Evolutionary conservation across 148 eudicot species (phyloP).

Genomic region (Spergularia marina): DNA sequence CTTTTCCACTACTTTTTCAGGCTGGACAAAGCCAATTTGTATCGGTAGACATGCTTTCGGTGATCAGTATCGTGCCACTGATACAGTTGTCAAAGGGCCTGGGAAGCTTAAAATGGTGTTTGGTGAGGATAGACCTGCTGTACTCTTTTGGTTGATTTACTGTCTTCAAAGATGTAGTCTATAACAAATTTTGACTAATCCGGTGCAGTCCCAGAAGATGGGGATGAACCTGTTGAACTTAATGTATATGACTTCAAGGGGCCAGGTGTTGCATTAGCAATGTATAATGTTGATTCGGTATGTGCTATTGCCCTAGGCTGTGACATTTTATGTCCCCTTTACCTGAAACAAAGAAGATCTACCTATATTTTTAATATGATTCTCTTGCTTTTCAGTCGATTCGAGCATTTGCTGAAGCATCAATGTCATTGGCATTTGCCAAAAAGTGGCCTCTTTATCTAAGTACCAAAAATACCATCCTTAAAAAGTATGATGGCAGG

Average conservation of each 20-base stretch:
- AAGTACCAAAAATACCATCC: conserved; percentile 92
- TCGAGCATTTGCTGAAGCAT: conserved; percentile 81
- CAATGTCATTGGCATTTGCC: conserved; percentile 71
- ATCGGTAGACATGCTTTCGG: conserved; percentile 98
- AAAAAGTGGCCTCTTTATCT: conserved; percentile 96
- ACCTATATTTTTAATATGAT: background rate
- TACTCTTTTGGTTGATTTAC: background rate
- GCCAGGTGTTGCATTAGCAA: conserved; percentile 77
- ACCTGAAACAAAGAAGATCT: background rate
- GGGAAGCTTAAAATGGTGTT: conserved; percentile 86
- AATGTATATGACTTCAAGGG: conserved; percentile 79
- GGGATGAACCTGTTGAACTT: conserved; percentile 55
- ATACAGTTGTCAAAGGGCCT: conserved; percentile 77
- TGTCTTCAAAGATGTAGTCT: background rate
- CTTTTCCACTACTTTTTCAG: conserved; percentile 14
- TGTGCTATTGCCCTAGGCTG: conserved; percentile 18
- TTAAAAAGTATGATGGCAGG: conserved; percentile 95
- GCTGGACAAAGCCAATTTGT: conserved; percentile 91
- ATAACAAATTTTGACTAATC: conserved; percentile 2
- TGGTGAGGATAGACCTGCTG: conserved; percentile 38
- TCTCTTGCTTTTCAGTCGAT: conserved; percentile 50
- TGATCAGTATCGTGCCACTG: conserved; percentile 90
- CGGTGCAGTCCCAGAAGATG: conserved; percentile 78
- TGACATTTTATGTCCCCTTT: background rate
- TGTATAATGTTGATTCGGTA: conserved; percentile 94